Evolutionary conservation across 345 rosid genomes (phyloP), one percentile per base, ranked within the genome.

Genomic region (Anacardium occidentale): DNA sequence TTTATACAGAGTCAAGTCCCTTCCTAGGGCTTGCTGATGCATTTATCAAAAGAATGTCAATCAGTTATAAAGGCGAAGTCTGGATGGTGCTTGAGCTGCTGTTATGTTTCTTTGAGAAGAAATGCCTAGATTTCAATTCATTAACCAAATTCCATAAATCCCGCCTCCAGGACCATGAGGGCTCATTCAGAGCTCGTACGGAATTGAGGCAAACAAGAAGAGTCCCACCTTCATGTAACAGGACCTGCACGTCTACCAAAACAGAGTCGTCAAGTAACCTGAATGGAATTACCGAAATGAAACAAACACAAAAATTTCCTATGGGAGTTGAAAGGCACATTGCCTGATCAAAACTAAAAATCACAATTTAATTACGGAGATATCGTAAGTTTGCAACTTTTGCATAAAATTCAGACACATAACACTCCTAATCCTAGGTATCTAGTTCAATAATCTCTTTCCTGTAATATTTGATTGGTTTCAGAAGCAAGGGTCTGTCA

Each of bases 161-260:
- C 71, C 87, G 89, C 76, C 71, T 81, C 97, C 88, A 92, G 34
- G 92, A 86, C 97, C 99, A 95, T 24, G 87, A 75, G 4, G 99
- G 98, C 47, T 92, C 89, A 68, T 87, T 92, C 4, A 92, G 88
- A 29, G 88, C 94, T 0, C 97, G 97, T 17, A 92, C 65, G 3
- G 96, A 95, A 77, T 92, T 92, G 59, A 92, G 91, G 74, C 99
- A 92, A 73, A 92, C 98, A 2, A 92, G 88, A 58, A 94, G 92
- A 24, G 99, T 90, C 26, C 97, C 98, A 0, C 98, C 97, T 85
- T 94, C 98, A 24, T 92, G 98, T 78, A 90, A 62, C 71, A 94
- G 96, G 68, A 94, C 97, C 98, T 94, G 88, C 72, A 78, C 26
- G 55, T 69, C 50, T 45, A 29, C 42, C 40, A 24, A 29, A 47